Base-by-base conservation (phyloP, 2,329 filamentous ascomycete species). In the Colletotrichum trifolii region DNA sequence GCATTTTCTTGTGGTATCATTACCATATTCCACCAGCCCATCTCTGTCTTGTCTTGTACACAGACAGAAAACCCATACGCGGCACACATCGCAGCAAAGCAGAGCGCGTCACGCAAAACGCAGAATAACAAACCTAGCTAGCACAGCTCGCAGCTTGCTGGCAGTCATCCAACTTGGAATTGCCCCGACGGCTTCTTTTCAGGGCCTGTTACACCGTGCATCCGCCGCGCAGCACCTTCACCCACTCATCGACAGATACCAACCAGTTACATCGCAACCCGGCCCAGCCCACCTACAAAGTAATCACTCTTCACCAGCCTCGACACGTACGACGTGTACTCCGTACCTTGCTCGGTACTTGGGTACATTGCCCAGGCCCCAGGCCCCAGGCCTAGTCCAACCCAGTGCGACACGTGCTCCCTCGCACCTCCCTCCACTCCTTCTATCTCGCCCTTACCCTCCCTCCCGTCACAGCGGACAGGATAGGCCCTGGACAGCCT, bases 161-260 rank as follows among this genome's bases (percentile, higher is more conserved):
- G 48, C 45, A 58, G 55, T 45, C 46, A 42, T 49, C 46, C 38
- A 40, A 38, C 12, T 58, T 35, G 35, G 35, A 45, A 62, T 65
- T 62, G 39, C 58, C 42, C 62, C 62, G 62, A 62, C 58, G 62
- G 62, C 35, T 34, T 25, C 40, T 62, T 15, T 45, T 65, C 62
- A 62, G 58, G 57, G 47, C 43, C 52, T 50, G 62, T 65, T 62
- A 42, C 36, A 65, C 57, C 62, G 62, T 62, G 62, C 62, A 56
- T 65, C 62, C 58, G 62, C 45, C 46, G 46, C 46, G 36, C 55
- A n/a, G 38, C 46, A 46, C 55, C 42, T 43, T 7, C 42, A 25
- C 25, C 25, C 25, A 25, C 25, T 25, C 25, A 25, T 25, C 25
- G 25, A 25, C 25, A 25, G 25, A 25, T 25, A 25, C 25, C 25